Base-by-base conservation (phyloP, 306 rosid species). In the Cicer chorassanicum region DNA sequence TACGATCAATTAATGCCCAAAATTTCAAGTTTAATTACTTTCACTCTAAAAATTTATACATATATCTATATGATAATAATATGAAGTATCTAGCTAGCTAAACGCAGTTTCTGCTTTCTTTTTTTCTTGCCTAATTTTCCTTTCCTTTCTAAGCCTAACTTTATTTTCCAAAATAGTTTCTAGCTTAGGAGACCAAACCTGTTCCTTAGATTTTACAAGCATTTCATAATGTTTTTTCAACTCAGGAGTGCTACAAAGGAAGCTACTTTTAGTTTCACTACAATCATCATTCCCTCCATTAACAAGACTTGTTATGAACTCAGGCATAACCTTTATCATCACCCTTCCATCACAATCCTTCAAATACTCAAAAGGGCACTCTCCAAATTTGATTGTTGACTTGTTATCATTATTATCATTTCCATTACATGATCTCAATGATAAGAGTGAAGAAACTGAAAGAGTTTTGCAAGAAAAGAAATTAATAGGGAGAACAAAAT, bases 171-270 rank as follows among this genome's bases (percentile, higher is more conserved):
- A 90, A 55, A 92, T 92, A 34, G 91, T 87, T 61, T 90, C 96
- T 69, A 92, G 92, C 65, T 85, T 89, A 1, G 98, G 98, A 18
- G 98, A 90, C 98, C 98, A 92, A 3, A 86, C 46, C 49, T 84
- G 96, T 15, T 84, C 94, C 82, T 86, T 92, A 5, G 91, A 60
- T 61, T 84, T 88, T 19, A 92, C 98, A 13, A 92, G 92, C 76
- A 84, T 85, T 18, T 89, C 85, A 44, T 90, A 92, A 40, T 89
- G 98, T 73, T 86, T 92, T 70, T 89, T 86, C 81, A 92, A 81
- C 82, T 92, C 98, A 12, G 98, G 93, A 7, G 98, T 92, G 64
- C 89, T 92, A 44, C 98, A 92, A 3, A 92, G 80, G 41, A 83
- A 57, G 5, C 71, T 75, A 15, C 60, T 76, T 4, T 18, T 56